Evolutionary conservation across 2,329 filamentous ascomycete genomes (phyloP).

Genomic region (Ophiocordyceps robertsii): DNA sequence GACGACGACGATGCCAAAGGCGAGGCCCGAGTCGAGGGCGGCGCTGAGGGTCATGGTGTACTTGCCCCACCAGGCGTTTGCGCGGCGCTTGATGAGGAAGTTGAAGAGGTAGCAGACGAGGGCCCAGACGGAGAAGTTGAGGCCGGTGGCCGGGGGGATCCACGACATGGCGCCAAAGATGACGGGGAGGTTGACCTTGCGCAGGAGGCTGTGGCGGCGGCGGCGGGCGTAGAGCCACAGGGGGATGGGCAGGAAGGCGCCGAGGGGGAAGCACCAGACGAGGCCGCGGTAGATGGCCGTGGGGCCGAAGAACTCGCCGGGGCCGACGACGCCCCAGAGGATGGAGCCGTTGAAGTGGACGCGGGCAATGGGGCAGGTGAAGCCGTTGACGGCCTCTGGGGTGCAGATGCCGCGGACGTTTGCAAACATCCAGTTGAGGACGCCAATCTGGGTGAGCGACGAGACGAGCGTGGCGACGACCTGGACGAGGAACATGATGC

Average conservation of each 20-base stretch:
- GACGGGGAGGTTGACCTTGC: slow-evolving; percentile 71
- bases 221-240: slow-evolving; percentile 59
- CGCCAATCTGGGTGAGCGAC: slow-evolving; percentile 67
- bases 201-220: slow-evolving; percentile 46
- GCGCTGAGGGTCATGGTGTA: slow-evolving; percentile 84
- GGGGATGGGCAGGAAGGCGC: slow-evolving; percentile 58
- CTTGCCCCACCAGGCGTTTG: slow-evolving; percentile 72
- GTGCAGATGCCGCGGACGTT: slow-evolving; percentile 70
- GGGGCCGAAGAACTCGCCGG: slow-evolving; percentile 67
- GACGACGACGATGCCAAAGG: slow-evolving; percentile 69
- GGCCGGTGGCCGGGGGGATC: slow-evolving; percentile 76
- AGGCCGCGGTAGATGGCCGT: slow-evolving; percentile 61
- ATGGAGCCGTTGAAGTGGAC: slow-evolving; percentile 88
- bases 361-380: slow-evolving; percentile 74
- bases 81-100: slow-evolving; percentile 55
- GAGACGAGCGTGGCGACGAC: slow-evolving; percentile 64
- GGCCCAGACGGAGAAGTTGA: slow-evolving; percentile 83
- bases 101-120: slow-evolving; percentile 80
- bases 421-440: slow-evolving; percentile 82
- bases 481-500: slow-evolving; percentile 67
- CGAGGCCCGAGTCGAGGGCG: slow-evolving; percentile 69
- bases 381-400: slow-evolving; percentile 66
- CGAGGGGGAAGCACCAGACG: slow-evolving; percentile 71
- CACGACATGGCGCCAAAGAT: slow-evolving; percentile 72
- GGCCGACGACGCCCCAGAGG: slow-evolving; percentile 80